A percentile compares a stretch with the other conserved stretches of the same genome.
Evolutionary conservation across 140 eudicot species (phyloP).

Genomic region (Ambrosia hybrid): DNA sequence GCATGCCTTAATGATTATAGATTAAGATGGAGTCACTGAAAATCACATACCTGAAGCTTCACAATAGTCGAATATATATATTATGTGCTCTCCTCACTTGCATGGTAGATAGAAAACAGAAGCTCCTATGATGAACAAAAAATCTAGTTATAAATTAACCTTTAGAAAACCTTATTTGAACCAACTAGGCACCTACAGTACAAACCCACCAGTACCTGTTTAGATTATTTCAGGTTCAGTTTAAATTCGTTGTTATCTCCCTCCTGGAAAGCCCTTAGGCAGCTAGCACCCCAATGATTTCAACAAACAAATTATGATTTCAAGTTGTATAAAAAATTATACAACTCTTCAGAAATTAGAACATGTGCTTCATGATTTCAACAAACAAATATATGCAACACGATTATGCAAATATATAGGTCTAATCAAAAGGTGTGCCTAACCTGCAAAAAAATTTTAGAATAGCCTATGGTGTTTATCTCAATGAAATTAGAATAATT

Average conservation of each 20-base stretch:
- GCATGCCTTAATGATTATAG: not conserved
- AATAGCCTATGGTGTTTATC: not conserved
- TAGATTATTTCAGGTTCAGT: conserved; percentile 57
- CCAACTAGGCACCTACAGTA: not conserved
- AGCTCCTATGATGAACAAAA: conserved; percentile 43
- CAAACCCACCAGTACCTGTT: conserved; percentile 58
- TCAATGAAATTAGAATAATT: not conserved
- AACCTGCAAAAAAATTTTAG: not conserved
- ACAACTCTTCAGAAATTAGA: conserved; percentile 8
- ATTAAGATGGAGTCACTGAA: not conserved
- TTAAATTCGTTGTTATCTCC: conserved; percentile 74
- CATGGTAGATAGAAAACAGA: too few species aligned
- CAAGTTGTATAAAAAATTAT: conserved; percentile 4
- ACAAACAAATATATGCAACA: not conserved
- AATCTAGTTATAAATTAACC: conserved; percentile 19
- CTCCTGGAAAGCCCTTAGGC: conserved; percentile 86
- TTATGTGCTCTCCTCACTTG: conserved; percentile 56
- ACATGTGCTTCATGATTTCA: conserved; percentile 18
- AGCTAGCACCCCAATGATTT: conserved; percentile 47
- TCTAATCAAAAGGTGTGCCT: conserved; percentile 5
- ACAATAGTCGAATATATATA: conserved; percentile 70
- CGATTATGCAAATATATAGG: not conserved
- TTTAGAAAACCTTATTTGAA: conserved; percentile 1
- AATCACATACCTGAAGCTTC: conserved; percentile 76
- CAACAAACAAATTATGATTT: not conserved